These are phyloP conservation scores for Phialocephala subalpina DNA, from an alignment of 2,329 filamentous ascomycete species.

Conservation along the genomic window DNA sequence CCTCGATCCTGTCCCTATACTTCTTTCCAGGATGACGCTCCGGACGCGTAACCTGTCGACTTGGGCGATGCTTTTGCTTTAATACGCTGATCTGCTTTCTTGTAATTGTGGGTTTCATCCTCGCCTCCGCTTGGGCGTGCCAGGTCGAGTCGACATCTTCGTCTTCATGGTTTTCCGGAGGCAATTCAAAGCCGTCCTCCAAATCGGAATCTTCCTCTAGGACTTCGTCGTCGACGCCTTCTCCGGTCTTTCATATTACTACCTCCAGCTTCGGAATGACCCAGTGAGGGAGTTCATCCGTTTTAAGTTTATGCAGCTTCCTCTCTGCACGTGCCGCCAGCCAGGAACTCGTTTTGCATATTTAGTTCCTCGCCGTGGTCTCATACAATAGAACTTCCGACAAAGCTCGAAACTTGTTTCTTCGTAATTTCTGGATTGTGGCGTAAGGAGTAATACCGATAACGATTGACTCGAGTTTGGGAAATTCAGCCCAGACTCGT, in stretches of 20 bases:
- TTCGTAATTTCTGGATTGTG: background rate
- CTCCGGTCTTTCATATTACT: background rate
- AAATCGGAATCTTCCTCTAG: constrained; percentile 3
- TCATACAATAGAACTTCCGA: background rate
- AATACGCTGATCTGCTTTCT: too few relatives aligned
- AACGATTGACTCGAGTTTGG: constrained; percentile 65
- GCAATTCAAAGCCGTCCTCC: too few relatives aligned
- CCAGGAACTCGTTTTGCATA: constrained; percentile 12
- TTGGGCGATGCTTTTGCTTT: too few relatives aligned
- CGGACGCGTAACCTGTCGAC: too few relatives aligned
- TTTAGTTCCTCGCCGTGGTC: background rate
- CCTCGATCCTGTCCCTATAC: too few relatives aligned
- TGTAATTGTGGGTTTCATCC: too few relatives aligned
- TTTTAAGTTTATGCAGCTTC: background rate
- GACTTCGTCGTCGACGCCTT: background rate
- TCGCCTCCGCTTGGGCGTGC: too few relatives aligned
- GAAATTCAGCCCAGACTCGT: constrained; percentile 56
- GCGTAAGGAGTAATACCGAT: constrained; percentile 11
- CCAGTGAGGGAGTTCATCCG: background rate
- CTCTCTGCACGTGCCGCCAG: background rate
- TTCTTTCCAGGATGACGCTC: too few relatives aligned
- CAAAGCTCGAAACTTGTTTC: background rate
- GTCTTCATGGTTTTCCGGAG: too few relatives aligned
- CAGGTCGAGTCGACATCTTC: too few relatives aligned
- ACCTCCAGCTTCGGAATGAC: constrained; percentile 1